Conservation (phyloP, 495 filamentous ascomycete genomes). For the Cryomyces antarcticus region DNA sequence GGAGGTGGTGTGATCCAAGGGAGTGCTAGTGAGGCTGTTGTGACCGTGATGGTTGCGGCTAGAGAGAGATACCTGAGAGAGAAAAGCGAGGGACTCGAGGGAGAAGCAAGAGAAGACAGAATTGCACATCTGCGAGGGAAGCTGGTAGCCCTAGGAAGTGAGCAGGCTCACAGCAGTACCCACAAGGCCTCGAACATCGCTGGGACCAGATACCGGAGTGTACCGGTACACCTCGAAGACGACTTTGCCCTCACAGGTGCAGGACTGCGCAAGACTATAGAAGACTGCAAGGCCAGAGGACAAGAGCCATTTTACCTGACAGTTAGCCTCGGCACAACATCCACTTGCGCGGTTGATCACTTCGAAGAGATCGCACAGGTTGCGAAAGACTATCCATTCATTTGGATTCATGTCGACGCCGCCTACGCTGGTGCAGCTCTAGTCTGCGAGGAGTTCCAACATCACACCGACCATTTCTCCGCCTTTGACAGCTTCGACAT, state of each 20-base stretch:
- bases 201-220: slow-evolving; percentile 53
- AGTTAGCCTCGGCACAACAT: slow-evolving; percentile 71
- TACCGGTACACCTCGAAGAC: slow-evolving; percentile 37
- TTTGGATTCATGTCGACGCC: slow-evolving; percentile 95
- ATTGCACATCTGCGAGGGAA: slow-evolving; percentile 42
- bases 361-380: slow-evolving; percentile 49
- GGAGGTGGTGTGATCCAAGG: slow-evolving; percentile 93
- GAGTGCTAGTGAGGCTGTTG: slow-evolving; percentile 73
- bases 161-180: slow-evolving; percentile 60
- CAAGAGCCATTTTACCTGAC: slow-evolving; percentile 75
- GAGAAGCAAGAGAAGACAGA: slow-evolving; percentile 39
- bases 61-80: slow-evolving; percentile 38
- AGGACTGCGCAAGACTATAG: slow-evolving; percentile 36
- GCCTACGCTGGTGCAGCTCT: slow-evolving; percentile 82
- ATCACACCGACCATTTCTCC: slow-evolving; percentile 39
- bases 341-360: slow-evolving; percentile 71
- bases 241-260: slow-evolving; percentile 52
- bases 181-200: slow-evolving; percentile 78
- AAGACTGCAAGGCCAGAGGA: slow-evolving; percentile 37
- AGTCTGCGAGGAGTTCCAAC: slow-evolving; percentile 59
- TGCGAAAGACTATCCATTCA: slow-evolving; percentile 37
- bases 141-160: slow-evolving; percentile 65
- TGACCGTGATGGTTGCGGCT: slow-evolving; percentile 74
- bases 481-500: slow-evolving; percentile 74
- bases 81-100: slow-evolving; percentile 15